Conservation (phyloP, 257 asterid species). For the Gentiana macrophylla region DNA sequence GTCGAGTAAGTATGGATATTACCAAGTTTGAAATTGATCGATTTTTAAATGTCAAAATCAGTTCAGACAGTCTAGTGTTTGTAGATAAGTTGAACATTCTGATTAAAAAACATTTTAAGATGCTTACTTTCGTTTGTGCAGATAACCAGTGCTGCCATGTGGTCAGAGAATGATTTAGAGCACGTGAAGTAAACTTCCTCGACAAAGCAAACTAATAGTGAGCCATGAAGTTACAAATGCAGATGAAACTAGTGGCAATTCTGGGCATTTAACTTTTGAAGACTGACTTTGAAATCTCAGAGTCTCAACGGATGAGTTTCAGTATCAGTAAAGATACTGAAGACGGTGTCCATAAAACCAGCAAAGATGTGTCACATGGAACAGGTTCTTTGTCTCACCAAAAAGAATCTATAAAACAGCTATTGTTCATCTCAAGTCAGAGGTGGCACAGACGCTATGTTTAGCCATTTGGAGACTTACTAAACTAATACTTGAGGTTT, state of each 20-base stretch:
- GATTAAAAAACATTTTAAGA: slow-evolving; percentile 4
- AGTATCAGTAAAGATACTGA: slow-evolving; percentile 29
- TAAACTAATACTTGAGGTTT: slow-evolving; percentile 67
- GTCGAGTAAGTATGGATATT: no score
- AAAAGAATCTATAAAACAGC: slow-evolving; percentile 89
- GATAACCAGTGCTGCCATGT: slow-evolving; percentile 81
- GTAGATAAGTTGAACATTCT: slow-evolving; percentile 3
- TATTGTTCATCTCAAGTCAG: slow-evolving; percentile 44
- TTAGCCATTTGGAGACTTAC: slow-evolving; percentile 56
- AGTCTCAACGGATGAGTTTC: slow-evolving; percentile 41
- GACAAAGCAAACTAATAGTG: slow-evolving; percentile 18
- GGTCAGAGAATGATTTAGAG: slow-evolving; percentile 55
- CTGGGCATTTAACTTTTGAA: slow-evolving; percentile 38
- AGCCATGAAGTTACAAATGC: slow-evolving; percentile 20
- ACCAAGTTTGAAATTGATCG: no score
- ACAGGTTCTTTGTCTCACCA: slow-evolving; percentile 53
- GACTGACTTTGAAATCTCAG: slow-evolving; percentile 35
- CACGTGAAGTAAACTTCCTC: slow-evolving; percentile 17
- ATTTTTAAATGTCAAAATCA: no score
- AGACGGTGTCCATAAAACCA: slow-evolving; percentile 31
- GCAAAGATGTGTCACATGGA: slow-evolving; percentile 42
- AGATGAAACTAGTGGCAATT: slow-evolving; percentile 33
- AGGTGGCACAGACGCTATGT: slow-evolving; percentile 90
- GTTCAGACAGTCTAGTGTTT: not conserved
- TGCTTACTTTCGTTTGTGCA: slow-evolving; percentile 25